Base-by-base conservation (phyloP, 805 yeast species). In the Candida cerambycidarum region DNA sequence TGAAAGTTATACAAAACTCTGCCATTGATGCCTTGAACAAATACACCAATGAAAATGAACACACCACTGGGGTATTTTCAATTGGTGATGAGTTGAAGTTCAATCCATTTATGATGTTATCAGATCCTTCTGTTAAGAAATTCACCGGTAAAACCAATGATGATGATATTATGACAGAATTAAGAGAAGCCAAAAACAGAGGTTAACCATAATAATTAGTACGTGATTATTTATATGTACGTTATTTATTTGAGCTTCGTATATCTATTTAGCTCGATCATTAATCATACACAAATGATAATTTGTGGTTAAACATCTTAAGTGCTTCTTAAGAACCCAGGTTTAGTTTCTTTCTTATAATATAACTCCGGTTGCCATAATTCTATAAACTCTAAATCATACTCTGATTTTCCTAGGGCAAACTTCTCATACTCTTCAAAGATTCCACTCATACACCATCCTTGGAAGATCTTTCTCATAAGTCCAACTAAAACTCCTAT, bases 401-500 rank as follows among this genome's bases (percentile, higher is more conserved):
- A 85, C 53, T 88, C 97, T 17, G 92, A 93, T 64, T 92, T 92
- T 7, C 96, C 97, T 54, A 87, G 83, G 5, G 98, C 95, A 63
- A 89, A 92, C 59, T 87, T 82, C 43, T 85, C 87, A 62, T 92
- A 92, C 61, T 92, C 99, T 59, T 89, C 97, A 62, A 89, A 93
- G 5, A 89, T 84, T 1, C 97, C 95, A 40, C 96, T 83, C 54
- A 88, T 73, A 45, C 93, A 81, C 99, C 99, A 92, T 1, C 95
- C 95, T 62, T 89, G 97, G 35, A 89, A 66, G 40, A 85, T 61
- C 57, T 88, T 89, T 38, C 99, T 68, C 75, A 92, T 82, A 23
- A 89, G 73, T 0, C 97, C 99, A n/a, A 90, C 95, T 32, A 90
- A 70, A 1, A 93, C 90, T 0, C 98, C 98, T 2, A 89, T 90